These are phyloP conservation scores for Ganoderma meredithae DNA, from an alignment of 1,284 basidiomycete genomes.

Conservation along the genomic window DNA sequence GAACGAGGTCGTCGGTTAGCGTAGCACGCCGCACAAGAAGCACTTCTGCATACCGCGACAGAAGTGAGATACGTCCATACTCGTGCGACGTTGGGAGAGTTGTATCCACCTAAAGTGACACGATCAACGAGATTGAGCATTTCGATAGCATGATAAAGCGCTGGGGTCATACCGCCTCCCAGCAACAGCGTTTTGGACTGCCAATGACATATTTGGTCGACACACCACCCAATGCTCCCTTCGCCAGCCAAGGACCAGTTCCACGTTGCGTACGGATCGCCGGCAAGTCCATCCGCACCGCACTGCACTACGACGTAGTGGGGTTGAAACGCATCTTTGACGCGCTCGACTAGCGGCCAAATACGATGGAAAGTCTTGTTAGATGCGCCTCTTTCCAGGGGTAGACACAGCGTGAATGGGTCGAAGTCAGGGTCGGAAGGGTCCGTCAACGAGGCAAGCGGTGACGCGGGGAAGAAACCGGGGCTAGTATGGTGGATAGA, in stretches of 20 bases:
- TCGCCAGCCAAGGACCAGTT: slow-evolving; percentile 74
- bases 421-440: slow-evolving; percentile 53
- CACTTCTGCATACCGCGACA: slow-evolving; percentile 59
- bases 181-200: slow-evolving; percentile 65
- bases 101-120: slow-evolving; percentile 72
- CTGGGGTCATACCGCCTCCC: slow-evolving; percentile 59
- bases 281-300: slow-evolving; percentile 86
- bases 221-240: slow-evolving; percentile 77
- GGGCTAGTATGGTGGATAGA: slow-evolving; percentile 85
- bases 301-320: slow-evolving; percentile 87
- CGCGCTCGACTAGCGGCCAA: slow-evolving; percentile 68
- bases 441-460: slow-evolving; percentile 58
- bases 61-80: slow-evolving; percentile 88
- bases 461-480: slow-evolving; percentile 83
- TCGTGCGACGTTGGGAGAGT: slow-evolving; percentile 81
- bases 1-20: not conserved
- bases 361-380: slow-evolving; percentile 64
- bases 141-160: not conserved
- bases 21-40: not conserved
- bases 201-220: slow-evolving; percentile 68
- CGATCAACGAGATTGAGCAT: not conserved
- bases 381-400: slow-evolving; percentile 74
- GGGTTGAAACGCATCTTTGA: slow-evolving; percentile 73
- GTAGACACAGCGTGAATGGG: slow-evolving; percentile 81
- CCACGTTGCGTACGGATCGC: slow-evolving; percentile 81